phyloP scores from a whole-genome alignment of 768 basidiomycete species.

The Mycena belliarum region DNA sequence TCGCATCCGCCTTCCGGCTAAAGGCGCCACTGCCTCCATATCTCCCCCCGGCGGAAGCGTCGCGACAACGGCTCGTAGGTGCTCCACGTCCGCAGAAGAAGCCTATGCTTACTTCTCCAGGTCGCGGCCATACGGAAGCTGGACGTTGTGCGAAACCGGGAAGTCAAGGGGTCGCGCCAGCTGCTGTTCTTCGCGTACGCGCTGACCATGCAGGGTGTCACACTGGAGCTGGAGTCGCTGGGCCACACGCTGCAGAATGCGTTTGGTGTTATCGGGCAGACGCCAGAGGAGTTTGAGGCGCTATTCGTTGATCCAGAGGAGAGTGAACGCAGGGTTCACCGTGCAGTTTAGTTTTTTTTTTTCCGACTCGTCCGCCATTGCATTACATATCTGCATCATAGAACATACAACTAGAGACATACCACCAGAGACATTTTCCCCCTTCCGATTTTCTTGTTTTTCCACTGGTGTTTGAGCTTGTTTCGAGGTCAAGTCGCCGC shows the following conservation, averaged over 20 bases:
- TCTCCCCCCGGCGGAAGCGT: slow-evolving; percentile 88
- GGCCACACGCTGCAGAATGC: slow-evolving; percentile 82
- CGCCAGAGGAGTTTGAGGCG: slow-evolving; percentile 78
- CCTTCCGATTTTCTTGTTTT: too few relatives aligned
- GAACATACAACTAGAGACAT: too few relatives aligned
- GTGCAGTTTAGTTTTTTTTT: slow-evolving; percentile 21
- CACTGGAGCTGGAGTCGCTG: slow-evolving; percentile 81
- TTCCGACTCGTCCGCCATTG: background rate
- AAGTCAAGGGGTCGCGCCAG: slow-evolving; percentile 80
- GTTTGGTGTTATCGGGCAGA: slow-evolving; percentile 91
- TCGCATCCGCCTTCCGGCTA: slow-evolving; percentile 77
- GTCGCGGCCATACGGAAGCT: slow-evolving; percentile 81
- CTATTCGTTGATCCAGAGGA: slow-evolving; percentile 53
- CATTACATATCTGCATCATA: too few relatives aligned
- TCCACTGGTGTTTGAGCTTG: background rate
- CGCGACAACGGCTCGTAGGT: slow-evolving; percentile 74
- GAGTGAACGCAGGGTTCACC: slow-evolving; percentile 24
- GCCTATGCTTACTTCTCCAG: slow-evolving; percentile 33
- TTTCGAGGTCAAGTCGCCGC: background rate
- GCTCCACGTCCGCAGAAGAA: background rate
- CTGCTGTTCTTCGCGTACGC: slow-evolving; percentile 94
- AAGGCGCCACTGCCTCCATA: slow-evolving; percentile 96
- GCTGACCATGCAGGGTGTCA: slow-evolving; percentile 92
- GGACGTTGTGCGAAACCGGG: slow-evolving; percentile 85
- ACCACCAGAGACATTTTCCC: too few relatives aligned